phyloP scores from a whole-genome alignment of 768 basidiomycete species.

The Psilocybe subaeruginosa region DNA sequence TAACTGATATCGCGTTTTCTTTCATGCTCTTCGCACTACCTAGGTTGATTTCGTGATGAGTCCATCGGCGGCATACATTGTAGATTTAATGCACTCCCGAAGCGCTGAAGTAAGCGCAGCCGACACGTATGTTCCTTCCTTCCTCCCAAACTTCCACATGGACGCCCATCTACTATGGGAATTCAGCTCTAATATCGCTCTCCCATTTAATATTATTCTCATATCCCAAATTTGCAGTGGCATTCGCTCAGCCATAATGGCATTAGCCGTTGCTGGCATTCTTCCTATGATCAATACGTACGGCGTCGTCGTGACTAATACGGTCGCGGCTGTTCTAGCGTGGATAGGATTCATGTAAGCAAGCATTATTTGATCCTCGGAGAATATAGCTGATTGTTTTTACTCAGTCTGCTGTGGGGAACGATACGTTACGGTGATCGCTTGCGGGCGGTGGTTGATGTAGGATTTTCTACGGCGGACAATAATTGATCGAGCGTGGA shows the following conservation, averaged over 20 bases:
- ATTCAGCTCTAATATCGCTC: not conserved
- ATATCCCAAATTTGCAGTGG: not conserved
- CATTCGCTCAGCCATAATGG: slow-evolving; percentile 33
- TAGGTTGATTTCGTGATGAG: slow-evolving; percentile 61
- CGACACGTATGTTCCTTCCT: slow-evolving; percentile 36
- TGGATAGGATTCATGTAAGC: slow-evolving; percentile 28
- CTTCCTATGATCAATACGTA: slow-evolving; percentile 56
- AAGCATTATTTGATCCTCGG: not conserved
- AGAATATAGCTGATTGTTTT: not conserved
- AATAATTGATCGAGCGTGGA: slow-evolving; percentile 29
- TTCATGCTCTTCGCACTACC: not conserved
- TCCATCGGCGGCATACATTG: slow-evolving; percentile 56
- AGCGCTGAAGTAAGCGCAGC: slow-evolving; percentile 70
- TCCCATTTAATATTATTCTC: not conserved
- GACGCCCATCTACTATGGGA: not conserved
- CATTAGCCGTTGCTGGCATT: slow-evolving; percentile 45
- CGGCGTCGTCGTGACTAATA: slow-evolving; percentile 55
- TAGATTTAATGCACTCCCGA: slow-evolving; percentile 60
- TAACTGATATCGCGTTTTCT: too few species aligned
- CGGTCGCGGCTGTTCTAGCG: slow-evolving; percentile 44
- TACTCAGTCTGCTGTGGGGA: slow-evolving; percentile 48
- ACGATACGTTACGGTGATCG: slow-evolving; percentile 59
- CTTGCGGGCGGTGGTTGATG: slow-evolving; percentile 59
- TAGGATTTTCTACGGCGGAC: slow-evolving; percentile 53
- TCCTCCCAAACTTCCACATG: not conserved